Base-by-base conservation (phyloP, 2,329 filamentous ascomycete genomes). In the Fusarium concolor region DNA sequence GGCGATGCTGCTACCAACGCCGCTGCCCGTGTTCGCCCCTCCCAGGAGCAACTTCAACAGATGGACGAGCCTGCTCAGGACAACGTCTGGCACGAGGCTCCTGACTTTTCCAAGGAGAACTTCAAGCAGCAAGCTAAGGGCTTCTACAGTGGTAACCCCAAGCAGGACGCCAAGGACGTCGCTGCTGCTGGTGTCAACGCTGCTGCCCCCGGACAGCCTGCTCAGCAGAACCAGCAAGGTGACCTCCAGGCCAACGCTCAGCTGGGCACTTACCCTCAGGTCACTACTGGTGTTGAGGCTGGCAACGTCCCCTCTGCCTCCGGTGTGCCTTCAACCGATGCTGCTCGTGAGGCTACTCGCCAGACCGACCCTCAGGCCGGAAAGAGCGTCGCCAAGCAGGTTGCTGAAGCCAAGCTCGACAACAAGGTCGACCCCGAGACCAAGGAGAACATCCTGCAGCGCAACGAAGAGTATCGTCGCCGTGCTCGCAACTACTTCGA, bases 71-170 rank as follows among this genome's bases (percentile, higher is more conserved):
- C 96, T 3, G 96, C 96, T 3, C 88, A 92, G 18, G 94, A 97
- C 75, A 96, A 98, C 80, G 92, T 90, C 17, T 99, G 96, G 96
- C 93, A 97, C 74, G 94, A 97, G 59, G 87, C 88, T 42, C 94
- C 94, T 5, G 85, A 96, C 67, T 75, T 97, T 47, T 91, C 89
- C 68, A 90, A 87, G 78, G 87, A 89, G 3, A 88, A 86, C 57
- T 67, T 96, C 56, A 92, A 89, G 81, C 84, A 87, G 18, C 90
- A 94, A 76, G 76, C 91, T 17, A 90, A 91, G 77, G 83, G 84
- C 18, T 75, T 87, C 58, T 89, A 90, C 79, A 84, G 85, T 70
- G 82, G 86, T 70, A 79, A 83, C 63, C 79, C 79, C 31, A 81
- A 82, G 67, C 80, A 88, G 57, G 90, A 95, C 67, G 83, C 86